Evolutionary conservation across 345 rosid species (phyloP).

Genomic region (Dimocarpus longan): DNA sequence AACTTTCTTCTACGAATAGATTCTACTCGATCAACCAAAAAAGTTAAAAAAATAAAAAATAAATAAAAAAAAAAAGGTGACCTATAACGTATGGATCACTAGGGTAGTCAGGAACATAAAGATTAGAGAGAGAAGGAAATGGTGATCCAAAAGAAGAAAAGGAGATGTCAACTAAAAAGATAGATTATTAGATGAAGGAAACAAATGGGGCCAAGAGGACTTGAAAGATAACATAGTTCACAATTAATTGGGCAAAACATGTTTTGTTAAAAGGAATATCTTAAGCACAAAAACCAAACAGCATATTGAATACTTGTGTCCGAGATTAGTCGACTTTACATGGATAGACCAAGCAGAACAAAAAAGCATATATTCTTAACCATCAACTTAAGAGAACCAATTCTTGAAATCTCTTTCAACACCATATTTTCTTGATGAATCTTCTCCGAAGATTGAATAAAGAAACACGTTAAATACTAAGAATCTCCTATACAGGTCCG

Average conservation of each 20-base stretch:
- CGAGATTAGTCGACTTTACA: conserved; percentile 14
- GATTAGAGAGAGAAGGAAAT: neutral
- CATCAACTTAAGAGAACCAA: conserved; percentile 22
- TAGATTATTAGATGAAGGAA: neutral
- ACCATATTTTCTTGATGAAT: conserved; percentile 12
- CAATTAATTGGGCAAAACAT: conserved; percentile 5
- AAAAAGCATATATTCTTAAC: conserved; percentile 35
- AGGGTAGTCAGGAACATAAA: neutral
- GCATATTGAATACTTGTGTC: neutral
- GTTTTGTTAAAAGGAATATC: conserved; percentile 10
- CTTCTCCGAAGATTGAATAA: neutral
- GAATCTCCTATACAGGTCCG: neutral
- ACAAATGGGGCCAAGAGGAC: conserved; percentile 4
- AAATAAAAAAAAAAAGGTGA: neutral
- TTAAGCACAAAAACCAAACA: conserved; percentile 18
- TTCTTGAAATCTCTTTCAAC: conserved; percentile 10
- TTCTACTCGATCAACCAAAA: neutral
- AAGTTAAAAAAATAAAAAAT: neutral
- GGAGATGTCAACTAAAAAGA: conserved; percentile 3
- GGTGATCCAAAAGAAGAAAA: neutral
- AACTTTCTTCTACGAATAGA: neutral
- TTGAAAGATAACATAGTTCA: conserved; percentile 17
- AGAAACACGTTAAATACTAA: neutral
- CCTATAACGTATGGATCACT: neutral
- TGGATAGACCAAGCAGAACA: conserved; percentile 12